Base-by-base conservation (phyloP, 2,329 filamentous ascomycete species). In the Cordyceps fumosorosea region DNA sequence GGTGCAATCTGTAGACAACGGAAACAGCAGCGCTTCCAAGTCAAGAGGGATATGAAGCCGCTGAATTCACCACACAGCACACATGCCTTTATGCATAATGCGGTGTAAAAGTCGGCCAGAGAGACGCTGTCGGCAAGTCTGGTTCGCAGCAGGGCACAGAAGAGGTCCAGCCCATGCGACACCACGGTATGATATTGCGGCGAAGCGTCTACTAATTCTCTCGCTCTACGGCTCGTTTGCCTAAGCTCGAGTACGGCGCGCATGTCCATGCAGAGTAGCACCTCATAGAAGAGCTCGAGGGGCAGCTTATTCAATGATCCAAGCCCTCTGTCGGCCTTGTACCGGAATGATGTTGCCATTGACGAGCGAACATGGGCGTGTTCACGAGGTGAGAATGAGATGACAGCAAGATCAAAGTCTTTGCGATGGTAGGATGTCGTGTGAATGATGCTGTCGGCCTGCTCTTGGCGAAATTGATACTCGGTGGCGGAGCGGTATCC, bases 121-220 rank as follows among this genome's bases (percentile, higher is more conserved):
- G 67, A 67, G 62, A 72, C 40, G 42, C 10, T 6, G 29, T 24
- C 47, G 14, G 72, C 71, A 55, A 69, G 63, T 53, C 56, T 40
- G 53, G 71, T 72, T 60, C 64, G 67, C 48, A 74, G 64, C 34
- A 73, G 64, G 48, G 71, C 69, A 60, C 68, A 71, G 53, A 75
- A 52, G 40, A 72, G 65, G 64, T 72, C 66, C 0, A 73, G 20
- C 8, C 32, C 37, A 44, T 42, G 37, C 14, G n/a, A 3, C n/a
- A 55, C 37, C 8, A 26, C 37, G 4, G 42, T 42, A n/a, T 55
- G 5, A 44, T 74, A 75, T 60, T 72, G 51, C 18, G 55, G 53
- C 16, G 72, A 58, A 56, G 62, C 65, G 59, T 68, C 63, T n/a
- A 72, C 65, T 5, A 26, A 51, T 14, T 68, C 56, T 63, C 69